Conservation (phyloP, 805 yeast species). For the Monosporozyma aerobia region DNA sequence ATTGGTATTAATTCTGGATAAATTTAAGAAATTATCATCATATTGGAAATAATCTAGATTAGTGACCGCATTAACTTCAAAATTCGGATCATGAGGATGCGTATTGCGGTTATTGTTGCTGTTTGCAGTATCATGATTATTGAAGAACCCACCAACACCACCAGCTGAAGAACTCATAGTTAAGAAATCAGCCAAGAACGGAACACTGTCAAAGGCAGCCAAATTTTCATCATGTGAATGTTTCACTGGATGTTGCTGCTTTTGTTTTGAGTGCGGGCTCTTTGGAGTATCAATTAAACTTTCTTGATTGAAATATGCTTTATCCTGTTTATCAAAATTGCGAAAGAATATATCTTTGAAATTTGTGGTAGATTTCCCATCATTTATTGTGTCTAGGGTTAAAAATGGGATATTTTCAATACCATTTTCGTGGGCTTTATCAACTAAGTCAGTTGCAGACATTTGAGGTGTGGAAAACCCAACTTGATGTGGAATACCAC, state of each 20-base stretch:
- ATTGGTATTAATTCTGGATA: neutral
- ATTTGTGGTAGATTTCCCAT: neutral
- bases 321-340: neutral
- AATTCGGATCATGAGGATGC: neutral
- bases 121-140: neutral
- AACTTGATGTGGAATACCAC: conserved; percentile 52
- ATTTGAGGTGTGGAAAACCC: conserved; percentile 78
- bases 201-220: conserved; percentile 8
- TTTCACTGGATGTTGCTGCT: neutral
- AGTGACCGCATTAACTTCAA: neutral
- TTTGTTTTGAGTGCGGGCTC: neutral
- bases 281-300: neutral
- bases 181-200: conserved; percentile 32
- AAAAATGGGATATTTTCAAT: conserved; percentile 23
- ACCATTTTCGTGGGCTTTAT: conserved; percentile 25
- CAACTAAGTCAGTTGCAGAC: conserved; percentile 38
- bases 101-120: neutral
- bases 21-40: conserved; percentile 1
- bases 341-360: neutral
- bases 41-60: conserved; percentile 1
- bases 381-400: conserved; percentile 11
- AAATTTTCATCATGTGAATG: conserved; percentile 2
- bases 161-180: conserved; percentile 35
- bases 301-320: neutral
- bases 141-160: conserved; percentile 32